A percentile compares a stretch with the other conserved stretches of the same genome.
These are phyloP conservation scores for Aphanomyces euteiches DNA, from an alignment of 352 stramenopile species.

Conservation along the genomic window DNA sequence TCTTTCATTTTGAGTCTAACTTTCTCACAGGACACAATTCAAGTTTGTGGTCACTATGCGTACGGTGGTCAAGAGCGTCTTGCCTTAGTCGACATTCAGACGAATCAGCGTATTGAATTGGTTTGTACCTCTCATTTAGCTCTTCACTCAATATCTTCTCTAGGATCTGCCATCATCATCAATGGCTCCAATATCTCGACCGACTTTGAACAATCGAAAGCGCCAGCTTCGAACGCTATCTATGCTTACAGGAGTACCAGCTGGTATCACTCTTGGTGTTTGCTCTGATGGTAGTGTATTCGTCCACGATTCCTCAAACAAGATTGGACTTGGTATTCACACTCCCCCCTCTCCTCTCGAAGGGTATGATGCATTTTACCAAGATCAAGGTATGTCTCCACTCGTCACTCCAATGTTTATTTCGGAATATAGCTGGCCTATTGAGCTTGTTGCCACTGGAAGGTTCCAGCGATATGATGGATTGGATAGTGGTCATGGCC, in stretches of 20 bases:
- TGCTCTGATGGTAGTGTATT: slow-evolving; percentile 83
- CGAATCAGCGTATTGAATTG: slow-evolving; percentile 58
- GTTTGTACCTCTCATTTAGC: background rate
- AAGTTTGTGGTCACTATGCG: slow-evolving; percentile 66
- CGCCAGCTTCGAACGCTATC: slow-evolving; percentile 73
- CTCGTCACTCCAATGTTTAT: background rate
- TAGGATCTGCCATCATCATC: slow-evolving; percentile 55
- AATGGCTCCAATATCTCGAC: background rate
- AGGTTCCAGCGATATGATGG: slow-evolving; percentile 42
- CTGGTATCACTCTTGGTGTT: slow-evolving; percentile 70
- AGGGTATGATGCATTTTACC: slow-evolving; percentile 80
- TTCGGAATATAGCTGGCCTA: slow-evolving; percentile 57
- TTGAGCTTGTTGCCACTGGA: slow-evolving; percentile 60
- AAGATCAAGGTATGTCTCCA: slow-evolving; percentile 40
- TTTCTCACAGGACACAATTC: slow-evolving; percentile 48
- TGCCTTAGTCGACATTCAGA: slow-evolving; percentile 57
- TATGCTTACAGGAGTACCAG: slow-evolving; percentile 57
- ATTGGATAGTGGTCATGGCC: slow-evolving; percentile 73
- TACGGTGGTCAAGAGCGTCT: slow-evolving; percentile 70
- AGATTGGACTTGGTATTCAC: slow-evolving; percentile 48
- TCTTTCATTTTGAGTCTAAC: background rate
- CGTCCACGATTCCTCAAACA: slow-evolving; percentile 47
- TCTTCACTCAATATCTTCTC: background rate
- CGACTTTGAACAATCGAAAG: slow-evolving; percentile 46
- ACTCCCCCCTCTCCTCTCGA: slow-evolving; percentile 69